Evolutionary conservation across 495 filamentous ascomycete species (phyloP).

Genomic region (Hypomontagnella submonticulosa): DNA sequence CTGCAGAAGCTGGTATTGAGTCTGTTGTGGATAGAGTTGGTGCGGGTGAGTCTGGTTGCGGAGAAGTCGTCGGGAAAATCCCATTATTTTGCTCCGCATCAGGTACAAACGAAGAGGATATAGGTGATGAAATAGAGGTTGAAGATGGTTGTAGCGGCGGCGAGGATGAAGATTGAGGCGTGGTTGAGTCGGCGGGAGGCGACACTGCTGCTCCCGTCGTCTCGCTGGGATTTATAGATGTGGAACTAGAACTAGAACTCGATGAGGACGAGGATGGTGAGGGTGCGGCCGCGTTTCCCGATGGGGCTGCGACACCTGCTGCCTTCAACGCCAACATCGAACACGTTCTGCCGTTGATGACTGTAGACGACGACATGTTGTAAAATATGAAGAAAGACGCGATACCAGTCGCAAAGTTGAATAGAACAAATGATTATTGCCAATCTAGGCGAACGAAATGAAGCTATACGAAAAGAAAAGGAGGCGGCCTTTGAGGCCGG

Average conservation of each 20-base stretch:
- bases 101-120: background rate
- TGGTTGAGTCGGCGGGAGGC: conserved; percentile 13
- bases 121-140: background rate
- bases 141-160: background rate
- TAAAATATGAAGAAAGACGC: conserved; percentile 36
- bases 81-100: too few relatives aligned
- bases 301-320: conserved; percentile 22
- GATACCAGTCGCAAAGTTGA: conserved; percentile 56
- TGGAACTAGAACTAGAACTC: conserved; percentile 27
- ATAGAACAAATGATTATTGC: conserved; percentile 31
- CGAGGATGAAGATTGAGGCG: background rate
- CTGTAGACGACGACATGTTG: conserved; percentile 54
- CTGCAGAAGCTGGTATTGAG: conserved; percentile 8
- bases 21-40: conserved; percentile 14
- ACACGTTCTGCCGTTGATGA: conserved; percentile 55
- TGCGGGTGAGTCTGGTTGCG: too few relatives aligned
- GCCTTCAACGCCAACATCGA: conserved; percentile 56
- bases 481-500: conserved; percentile 55
- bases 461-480: conserved; percentile 49
- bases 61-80: too few relatives aligned
- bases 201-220: background rate
- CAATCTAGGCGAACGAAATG: conserved; percentile 44
- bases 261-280: conserved; percentile 28
- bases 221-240: background rate
- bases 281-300: conserved; percentile 32